These are phyloP conservation scores for Flaveria robusta DNA, from an alignment of 129 eudicot species.

Conservation along the genomic window DNA sequence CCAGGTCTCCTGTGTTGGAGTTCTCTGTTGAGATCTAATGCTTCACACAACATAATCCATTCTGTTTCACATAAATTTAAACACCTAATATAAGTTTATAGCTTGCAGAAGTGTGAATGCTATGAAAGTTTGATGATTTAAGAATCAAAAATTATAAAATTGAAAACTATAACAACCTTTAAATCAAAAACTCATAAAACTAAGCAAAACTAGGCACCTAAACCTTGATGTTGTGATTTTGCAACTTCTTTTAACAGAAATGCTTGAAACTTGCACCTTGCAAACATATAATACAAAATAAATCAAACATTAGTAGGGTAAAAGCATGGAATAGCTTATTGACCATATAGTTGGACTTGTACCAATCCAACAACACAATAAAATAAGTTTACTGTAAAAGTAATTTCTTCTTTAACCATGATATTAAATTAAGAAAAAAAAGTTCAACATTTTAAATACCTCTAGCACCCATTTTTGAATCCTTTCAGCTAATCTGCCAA, in stretches of 20 bases:
- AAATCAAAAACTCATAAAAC: too few relatives aligned
- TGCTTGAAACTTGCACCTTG: neutral
- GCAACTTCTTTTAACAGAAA: neutral
- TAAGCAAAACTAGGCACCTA: too few relatives aligned
- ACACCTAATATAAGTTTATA: conserved; percentile 17
- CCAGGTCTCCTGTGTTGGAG: conserved; percentile 99
- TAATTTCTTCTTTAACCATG: too few relatives aligned
- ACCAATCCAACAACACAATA: too few relatives aligned
- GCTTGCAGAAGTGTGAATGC: conserved; percentile 46
- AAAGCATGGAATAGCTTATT: too few relatives aligned
- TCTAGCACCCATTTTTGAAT: too few relatives aligned
- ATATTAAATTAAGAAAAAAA: too few relatives aligned
- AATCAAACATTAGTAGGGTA: neutral
- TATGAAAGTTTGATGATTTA: neutral
- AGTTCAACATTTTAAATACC: too few relatives aligned
- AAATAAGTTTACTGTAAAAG: too few relatives aligned
- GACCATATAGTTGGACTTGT: too few relatives aligned
- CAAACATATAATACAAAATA: neutral
- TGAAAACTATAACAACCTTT: neutral
- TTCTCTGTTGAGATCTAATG: conserved; percentile 97
- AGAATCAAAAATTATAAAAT: neutral
- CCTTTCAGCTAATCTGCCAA: too few relatives aligned
- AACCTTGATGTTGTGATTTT: neutral
- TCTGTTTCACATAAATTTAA: conserved; percentile 6
- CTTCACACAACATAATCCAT: conserved; percentile 65